Percentiles rank a stretch among this genome's conserved stretches.
These are phyloP conservation scores for Scedosporium apiospermum DNA, from an alignment of 2,329 filamentous ascomycete species.

Conservation along the genomic window DNA sequence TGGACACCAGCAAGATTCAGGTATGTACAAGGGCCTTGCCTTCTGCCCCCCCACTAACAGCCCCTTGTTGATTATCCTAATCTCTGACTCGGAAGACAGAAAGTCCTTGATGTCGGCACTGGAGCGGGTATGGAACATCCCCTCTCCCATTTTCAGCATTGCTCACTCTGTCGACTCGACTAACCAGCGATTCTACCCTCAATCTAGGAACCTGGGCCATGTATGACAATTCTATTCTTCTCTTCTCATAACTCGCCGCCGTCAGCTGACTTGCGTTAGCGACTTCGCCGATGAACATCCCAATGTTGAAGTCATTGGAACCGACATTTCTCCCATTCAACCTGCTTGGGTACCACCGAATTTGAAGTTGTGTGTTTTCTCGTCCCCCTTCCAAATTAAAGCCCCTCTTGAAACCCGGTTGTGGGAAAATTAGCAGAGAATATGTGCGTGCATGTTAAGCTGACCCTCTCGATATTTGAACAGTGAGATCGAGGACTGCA, in stretches of 20 bases:
- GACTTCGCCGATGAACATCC: slow-evolving; percentile 36
- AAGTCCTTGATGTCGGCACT: slow-evolving; percentile 38
- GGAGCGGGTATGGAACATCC: slow-evolving; percentile 32
- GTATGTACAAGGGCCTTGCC: slow-evolving; percentile 5
- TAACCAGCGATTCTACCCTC: not conserved
- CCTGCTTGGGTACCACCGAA: slow-evolving; percentile 38
- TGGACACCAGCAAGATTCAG: slow-evolving; percentile 11
- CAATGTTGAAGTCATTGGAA: slow-evolving; percentile 33
- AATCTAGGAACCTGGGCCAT: slow-evolving; percentile 35
- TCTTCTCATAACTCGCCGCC: not conserved
- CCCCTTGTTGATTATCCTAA: not conserved
- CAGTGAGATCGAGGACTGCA: slow-evolving; percentile 29
- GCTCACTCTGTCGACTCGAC: slow-evolving; percentile 36
- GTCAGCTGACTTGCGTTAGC: slow-evolving; percentile 25
- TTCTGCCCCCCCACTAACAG: not conserved
- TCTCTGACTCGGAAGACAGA: not conserved
- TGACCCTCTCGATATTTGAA: slow-evolving; percentile 44
- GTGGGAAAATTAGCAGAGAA: slow-evolving; percentile 11
- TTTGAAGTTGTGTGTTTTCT: slow-evolving; percentile 15
- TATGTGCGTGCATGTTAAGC: slow-evolving; percentile 31
- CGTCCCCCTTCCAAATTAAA: slow-evolving; percentile 29
- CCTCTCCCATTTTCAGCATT: slow-evolving; percentile 20
- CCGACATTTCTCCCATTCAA: slow-evolving; percentile 48
- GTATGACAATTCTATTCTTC: slow-evolving; percentile 15
- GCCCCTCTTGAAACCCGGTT: slow-evolving; percentile 14